These are phyloP conservation scores for Brassica carinata DNA, from an alignment of 345 rosid species.

Conservation along the genomic window DNA sequence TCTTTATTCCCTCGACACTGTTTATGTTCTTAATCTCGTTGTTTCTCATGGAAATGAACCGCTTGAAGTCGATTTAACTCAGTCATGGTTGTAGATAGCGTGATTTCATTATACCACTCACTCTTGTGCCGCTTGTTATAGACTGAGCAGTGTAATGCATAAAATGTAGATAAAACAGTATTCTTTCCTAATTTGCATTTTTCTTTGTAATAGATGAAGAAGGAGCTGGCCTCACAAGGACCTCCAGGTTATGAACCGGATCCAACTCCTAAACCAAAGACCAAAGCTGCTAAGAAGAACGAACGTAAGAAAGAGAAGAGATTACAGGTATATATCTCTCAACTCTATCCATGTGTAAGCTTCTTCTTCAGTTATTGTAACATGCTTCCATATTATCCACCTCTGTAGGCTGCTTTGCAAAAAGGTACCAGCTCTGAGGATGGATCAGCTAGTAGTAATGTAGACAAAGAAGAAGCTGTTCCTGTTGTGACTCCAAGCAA, in stretches of 20 bases:
- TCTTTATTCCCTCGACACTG: background rate
- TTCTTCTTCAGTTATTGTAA: background rate
- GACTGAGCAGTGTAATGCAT: background rate
- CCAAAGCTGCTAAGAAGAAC: slow-evolving; percentile 77
- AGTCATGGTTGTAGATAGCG: background rate
- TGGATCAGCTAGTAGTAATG: slow-evolving; percentile 46
- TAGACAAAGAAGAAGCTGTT: slow-evolving; percentile 40
- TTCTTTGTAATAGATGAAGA: slow-evolving; percentile 61
- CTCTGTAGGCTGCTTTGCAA: slow-evolving; percentile 67
- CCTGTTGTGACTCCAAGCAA: slow-evolving; percentile 27
- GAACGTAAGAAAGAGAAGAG: slow-evolving; percentile 93
- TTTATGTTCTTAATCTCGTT: background rate
- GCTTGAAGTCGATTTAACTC: background rate
- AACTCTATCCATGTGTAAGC: slow-evolving; percentile 9
- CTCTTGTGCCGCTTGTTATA: background rate
- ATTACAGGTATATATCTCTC: slow-evolving; percentile 57
- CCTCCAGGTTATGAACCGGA: slow-evolving; percentile 92
- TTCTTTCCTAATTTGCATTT: background rate
- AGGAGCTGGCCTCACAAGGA: slow-evolving; percentile 64
- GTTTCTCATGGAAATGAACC: background rate
- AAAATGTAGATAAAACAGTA: background rate
- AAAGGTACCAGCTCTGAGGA: slow-evolving; percentile 59
- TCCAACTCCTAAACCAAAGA: slow-evolving; percentile 62
- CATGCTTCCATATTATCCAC: background rate
- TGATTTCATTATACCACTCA: background rate